A percentile compares a stretch with the other conserved stretches of the same genome.
Conservation (phyloP, 129 eudicot genomes). For the Centaurea solstitialis region DNA sequence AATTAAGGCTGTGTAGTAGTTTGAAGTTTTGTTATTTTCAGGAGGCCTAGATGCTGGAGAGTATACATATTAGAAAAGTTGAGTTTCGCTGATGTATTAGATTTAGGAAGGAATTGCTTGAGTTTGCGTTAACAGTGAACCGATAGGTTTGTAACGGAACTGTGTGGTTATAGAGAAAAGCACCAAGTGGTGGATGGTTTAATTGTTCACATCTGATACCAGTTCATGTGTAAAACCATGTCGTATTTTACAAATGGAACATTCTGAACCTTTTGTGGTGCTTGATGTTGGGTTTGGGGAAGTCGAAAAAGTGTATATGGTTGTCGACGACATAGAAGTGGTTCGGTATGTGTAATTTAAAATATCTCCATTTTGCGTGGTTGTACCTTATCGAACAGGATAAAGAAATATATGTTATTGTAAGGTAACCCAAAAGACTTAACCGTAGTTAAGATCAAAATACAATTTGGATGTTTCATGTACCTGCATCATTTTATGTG, state of each 20-base stretch:
- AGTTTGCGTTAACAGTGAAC: neutral
- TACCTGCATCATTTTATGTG: neutral
- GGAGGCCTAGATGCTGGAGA: neutral
- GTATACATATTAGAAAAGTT: neutral
- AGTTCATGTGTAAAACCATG: neutral
- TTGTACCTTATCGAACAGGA: neutral
- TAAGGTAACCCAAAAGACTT: neutral
- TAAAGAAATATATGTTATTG: conserved; percentile 3
- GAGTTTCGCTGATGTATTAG: neutral
- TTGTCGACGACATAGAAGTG: neutral
- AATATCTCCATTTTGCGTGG: neutral
- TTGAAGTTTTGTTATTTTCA: conserved; percentile 3
- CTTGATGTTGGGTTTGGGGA: neutral
- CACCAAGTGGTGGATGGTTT: conserved; percentile 2
- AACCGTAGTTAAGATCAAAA: neutral
- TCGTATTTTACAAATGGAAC: neutral
- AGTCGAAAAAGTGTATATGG: neutral
- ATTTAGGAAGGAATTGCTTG: neutral
- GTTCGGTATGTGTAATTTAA: neutral
- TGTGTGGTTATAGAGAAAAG: neutral
- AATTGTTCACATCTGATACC: neutral
- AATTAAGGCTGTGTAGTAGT: neutral
- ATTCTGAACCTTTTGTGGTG: conserved; percentile 10
- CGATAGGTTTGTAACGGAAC: neutral
- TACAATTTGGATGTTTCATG: neutral